These are phyloP conservation scores for Fermentozyma sake DNA, from an alignment of 1,139 yeast species.

Conservation along the genomic window DNA sequence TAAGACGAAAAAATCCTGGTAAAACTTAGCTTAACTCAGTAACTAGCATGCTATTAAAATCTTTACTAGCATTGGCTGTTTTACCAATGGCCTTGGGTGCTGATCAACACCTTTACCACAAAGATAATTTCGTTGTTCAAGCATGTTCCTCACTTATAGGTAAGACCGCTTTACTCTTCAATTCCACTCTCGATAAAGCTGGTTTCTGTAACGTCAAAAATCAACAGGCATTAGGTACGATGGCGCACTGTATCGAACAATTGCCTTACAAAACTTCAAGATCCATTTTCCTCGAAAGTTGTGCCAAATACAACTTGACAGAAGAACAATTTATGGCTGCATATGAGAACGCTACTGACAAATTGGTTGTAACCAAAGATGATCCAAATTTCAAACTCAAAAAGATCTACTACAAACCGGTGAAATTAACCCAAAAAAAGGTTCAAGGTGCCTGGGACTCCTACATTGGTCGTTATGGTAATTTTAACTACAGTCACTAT, in stretches of 20 bases:
- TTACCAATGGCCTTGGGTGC: no score
- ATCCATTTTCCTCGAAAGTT: conserved; percentile 25
- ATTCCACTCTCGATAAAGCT: conserved; percentile 16
- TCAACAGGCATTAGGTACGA: conserved; percentile 38
- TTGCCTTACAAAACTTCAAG: conserved; percentile 15
- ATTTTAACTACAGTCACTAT: conserved; percentile 41
- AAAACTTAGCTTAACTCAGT: no score
- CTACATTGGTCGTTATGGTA: conserved; percentile 34
- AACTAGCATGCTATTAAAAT: no score
- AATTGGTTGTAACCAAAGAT: conserved; percentile 24
- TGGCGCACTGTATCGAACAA: conserved; percentile 31
- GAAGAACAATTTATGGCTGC: conserved; percentile 24
- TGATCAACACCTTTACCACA: conserved; percentile 8
- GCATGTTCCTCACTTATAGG: conserved; percentile 28
- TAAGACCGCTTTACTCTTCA: conserved; percentile 23
- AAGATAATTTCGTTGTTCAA: conserved; percentile 8
- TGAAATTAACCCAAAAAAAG: conserved; percentile 15
- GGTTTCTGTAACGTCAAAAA: conserved; percentile 28
- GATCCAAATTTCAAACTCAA: conserved; percentile 22
- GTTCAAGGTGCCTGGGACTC: conserved; percentile 33
- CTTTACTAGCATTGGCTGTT: no score
- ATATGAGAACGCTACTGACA: conserved; percentile 34
- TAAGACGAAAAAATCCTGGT: no score
- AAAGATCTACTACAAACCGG: conserved; percentile 28
- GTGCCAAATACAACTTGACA: conserved; percentile 23